phyloP scores from a whole-genome alignment of 2,329 filamentous ascomycete species.

The Zymoseptoria ardabiliae region DNA sequence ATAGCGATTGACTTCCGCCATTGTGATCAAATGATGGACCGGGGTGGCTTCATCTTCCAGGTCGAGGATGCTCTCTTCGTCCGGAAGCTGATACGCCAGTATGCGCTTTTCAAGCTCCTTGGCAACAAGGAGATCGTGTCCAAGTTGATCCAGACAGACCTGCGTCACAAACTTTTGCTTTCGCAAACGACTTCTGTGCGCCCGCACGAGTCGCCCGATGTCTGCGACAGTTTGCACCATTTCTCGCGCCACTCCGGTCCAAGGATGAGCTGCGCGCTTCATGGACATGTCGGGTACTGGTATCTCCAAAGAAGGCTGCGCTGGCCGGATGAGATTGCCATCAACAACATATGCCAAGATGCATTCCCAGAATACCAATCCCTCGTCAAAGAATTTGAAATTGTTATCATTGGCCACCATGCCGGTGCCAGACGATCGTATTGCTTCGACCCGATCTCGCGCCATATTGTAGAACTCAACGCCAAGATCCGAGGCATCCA shows the following conservation, averaged over 20 bases:
- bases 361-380: conserved; percentile 55
- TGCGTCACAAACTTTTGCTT: conserved; percentile 20
- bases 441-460: conserved; percentile 16
- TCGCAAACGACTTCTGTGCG: conserved; percentile 10
- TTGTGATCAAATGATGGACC: conserved; percentile 46
- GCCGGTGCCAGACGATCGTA: conserved; percentile 5
- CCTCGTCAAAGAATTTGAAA: conserved; percentile 49
- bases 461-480: conserved; percentile 37
- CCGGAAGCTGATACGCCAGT: conserved; percentile 41
- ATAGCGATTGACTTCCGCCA: conserved; percentile 49
- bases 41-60: conserved; percentile 47
- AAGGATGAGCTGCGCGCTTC: conserved; percentile 26
- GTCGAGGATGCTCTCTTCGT: conserved; percentile 42
- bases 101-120: conserved; percentile 43
- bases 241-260: conserved; percentile 44
- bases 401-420: conserved; percentile 20
- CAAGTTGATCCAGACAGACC: conserved; percentile 13
- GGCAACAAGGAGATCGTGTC: conserved; percentile 26
- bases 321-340: conserved; percentile 45
- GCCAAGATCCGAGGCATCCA: conserved; percentile 49
- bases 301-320: conserved; percentile 7
- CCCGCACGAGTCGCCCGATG: conserved; percentile 33
- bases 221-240: conserved; percentile 40
- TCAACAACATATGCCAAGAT: conserved; percentile 26
- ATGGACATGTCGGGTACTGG: conserved; percentile 1